Evolutionary conservation across 345 rosid species (phyloP).

Genomic region (Diplotaxis tenuifolia): DNA sequence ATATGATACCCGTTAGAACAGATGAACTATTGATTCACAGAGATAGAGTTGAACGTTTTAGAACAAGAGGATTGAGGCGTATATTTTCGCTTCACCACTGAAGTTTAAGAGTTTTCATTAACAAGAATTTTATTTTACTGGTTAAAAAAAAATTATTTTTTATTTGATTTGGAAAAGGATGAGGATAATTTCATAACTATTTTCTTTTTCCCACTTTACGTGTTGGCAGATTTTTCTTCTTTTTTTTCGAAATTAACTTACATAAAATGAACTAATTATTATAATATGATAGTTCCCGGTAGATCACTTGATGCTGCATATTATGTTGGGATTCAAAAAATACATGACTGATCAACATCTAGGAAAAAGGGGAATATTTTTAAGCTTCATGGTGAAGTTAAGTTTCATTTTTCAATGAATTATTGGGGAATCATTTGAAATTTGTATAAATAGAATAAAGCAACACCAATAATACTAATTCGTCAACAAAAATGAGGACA

Average conservation of each 20-base stretch:
- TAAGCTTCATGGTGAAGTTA: slow-evolving; percentile 35
- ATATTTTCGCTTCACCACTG: neutral
- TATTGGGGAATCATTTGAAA: slow-evolving; percentile 43
- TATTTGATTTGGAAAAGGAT: neutral
- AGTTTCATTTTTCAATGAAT: slow-evolving; percentile 32
- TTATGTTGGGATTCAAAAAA: neutral
- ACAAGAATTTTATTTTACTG: neutral
- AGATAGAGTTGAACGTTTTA: neutral
- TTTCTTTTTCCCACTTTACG: neutral
- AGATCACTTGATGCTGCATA: neutral
- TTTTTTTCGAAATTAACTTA: no score
- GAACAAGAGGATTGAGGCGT: neutral
- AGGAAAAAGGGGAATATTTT: slow-evolving; percentile 15
- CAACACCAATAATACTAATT: slow-evolving; percentile 24
- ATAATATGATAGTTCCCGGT: neutral
- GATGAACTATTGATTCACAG: neutral
- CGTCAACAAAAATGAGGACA: slow-evolving; percentile 35
- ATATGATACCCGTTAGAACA: neutral
- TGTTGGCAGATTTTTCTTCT: neutral
- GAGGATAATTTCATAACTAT: neutral
- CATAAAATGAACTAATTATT: neutral
- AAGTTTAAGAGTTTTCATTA: neutral
- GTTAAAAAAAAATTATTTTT: no score
- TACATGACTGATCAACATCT: neutral
- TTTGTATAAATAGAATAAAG: slow-evolving; percentile 36